Evolutionary conservation across 768 basidiomycete species (phyloP), one percentile per base, ranked within the genome.

Genomic region (Amanita muscaria): DNA sequence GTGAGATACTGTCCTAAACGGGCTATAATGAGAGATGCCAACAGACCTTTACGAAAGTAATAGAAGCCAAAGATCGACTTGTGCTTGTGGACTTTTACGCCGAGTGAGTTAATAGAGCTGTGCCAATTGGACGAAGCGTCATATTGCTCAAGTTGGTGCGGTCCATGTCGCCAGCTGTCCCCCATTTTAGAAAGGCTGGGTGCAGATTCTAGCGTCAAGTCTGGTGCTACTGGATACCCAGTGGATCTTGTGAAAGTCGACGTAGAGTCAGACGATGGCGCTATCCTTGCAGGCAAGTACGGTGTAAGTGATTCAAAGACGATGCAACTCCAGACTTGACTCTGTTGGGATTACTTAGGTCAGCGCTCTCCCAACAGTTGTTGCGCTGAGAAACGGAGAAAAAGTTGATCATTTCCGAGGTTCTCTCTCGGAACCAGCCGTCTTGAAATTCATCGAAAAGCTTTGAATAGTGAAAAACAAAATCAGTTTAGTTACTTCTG

Each of bases 71-170:
- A 42, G 69, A 72, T 45, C 73, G 76, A 38, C 61, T 83, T 19
- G 73, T 83, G 32, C 63, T 88, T 5, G 84, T 86, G 18, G 86
- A 88, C 52, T 88, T 88, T 52, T 83, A 87, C 57, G 86, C 87
- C 37, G 76, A 86, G 86, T 87, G 53, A 29, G 27, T 37, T 21
- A n/a, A 4, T 19, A 6, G 15, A 21, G 16, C 30, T 32, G 25
- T 0, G 5, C 19, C 7, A 9, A 9, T n/a, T 22, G 15, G 5
- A 10, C 8, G 6, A 29, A n/a, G 22, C 11, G 0, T 42, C 21
- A 25, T 32, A 37, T 46, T 30, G 43, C 39, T 46, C 24, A 42
- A 88, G 87, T 49, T 89, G 87, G 88, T 89, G 87, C 51, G 64
- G 70, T 5, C 87, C 87, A 30, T 90, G 87, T 65, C 80, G 73